Conservation (phyloP, 352 stramenopile species). For the Hyphochytrium catenoides region DNA sequence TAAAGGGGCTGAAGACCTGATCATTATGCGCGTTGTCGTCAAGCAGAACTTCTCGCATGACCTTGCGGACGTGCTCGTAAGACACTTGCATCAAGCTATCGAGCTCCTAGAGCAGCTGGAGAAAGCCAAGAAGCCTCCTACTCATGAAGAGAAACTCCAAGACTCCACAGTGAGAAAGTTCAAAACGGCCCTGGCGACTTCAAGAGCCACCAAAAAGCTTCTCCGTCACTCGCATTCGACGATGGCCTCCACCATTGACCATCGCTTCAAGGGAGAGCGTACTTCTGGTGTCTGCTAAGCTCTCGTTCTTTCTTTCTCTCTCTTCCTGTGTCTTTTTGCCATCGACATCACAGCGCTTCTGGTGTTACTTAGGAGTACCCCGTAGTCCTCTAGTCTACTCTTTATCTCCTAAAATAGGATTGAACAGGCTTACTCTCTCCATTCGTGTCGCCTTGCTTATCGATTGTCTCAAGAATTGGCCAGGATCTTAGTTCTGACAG, state of each 20-base stretch:
- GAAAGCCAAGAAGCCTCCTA: slow-evolving; percentile 3
- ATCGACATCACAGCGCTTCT: too few species aligned
- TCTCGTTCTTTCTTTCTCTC: too few species aligned
- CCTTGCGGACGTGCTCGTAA: slow-evolving; percentile 63
- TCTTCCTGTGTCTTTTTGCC: too few species aligned
- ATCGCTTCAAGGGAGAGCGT: neutral
- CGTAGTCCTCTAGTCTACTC: too few species aligned
- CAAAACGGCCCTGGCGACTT: neutral
- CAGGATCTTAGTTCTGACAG: too few species aligned
- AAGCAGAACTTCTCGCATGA: slow-evolving; percentile 69
- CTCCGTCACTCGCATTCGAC: slow-evolving; percentile 1
- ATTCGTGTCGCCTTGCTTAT: too few species aligned
- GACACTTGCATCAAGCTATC: slow-evolving; percentile 58
- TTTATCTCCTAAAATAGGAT: too few species aligned
- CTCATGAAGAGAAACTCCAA: slow-evolving; percentile 3
- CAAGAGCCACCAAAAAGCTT: neutral
- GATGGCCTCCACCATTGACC: slow-evolving; percentile 4
- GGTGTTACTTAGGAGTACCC: too few species aligned
- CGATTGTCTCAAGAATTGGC: too few species aligned
- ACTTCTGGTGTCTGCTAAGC: slow-evolving; percentile 7
- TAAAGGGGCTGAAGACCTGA: slow-evolving; percentile 38
- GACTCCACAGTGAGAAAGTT: slow-evolving; percentile 7
- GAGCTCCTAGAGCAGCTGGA: slow-evolving; percentile 23
- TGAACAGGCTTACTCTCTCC: too few species aligned
- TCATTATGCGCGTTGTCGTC: slow-evolving; percentile 68